phyloP scores from a whole-genome alignment of 2,329 filamentous ascomycete species.

The Penicillium palitans region DNA sequence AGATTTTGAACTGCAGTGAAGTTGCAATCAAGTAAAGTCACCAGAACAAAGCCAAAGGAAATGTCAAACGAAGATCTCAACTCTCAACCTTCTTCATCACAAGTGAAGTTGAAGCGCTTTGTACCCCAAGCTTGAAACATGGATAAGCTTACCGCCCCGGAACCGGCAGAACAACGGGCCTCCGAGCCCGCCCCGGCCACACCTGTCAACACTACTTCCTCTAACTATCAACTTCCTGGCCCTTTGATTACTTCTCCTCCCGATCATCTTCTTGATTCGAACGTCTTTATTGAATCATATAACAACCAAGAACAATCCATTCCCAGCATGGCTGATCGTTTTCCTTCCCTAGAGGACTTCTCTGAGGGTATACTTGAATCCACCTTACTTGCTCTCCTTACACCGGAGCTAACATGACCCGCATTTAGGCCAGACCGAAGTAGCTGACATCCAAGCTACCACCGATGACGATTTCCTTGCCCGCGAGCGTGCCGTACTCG shows the following conservation, averaged over 20 bases:
- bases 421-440: conserved; percentile 39
- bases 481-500: conserved; percentile 84
- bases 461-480: conserved; percentile 80
- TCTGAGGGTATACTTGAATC: conserved; percentile 54
- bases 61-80: conserved; percentile 1
- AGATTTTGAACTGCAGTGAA: not conserved
- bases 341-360: conserved; percentile 77
- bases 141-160: conserved; percentile 22
- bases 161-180: conserved; percentile 13
- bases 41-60: not conserved
- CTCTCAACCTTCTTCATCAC: not conserved
- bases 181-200: conserved; percentile 22
- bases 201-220: conserved; percentile 25
- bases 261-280: conserved; percentile 4
- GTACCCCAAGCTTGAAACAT: conserved; percentile 12
- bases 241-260: conserved; percentile 2
- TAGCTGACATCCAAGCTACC: conserved; percentile 32
- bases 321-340: conserved; percentile 69
- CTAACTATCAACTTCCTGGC: conserved; percentile 6
- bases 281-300: conserved; percentile 9
- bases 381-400: conserved; percentile 22
- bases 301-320: conserved; percentile 1
- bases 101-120: conserved; percentile 15
- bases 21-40: not conserved
- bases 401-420: conserved; percentile 25